Percentiles rank a stretch among this genome's conserved stretches.
phyloP scores from a whole-genome alignment of 306 rosid genomes.

The Mimosa pudica region DNA sequence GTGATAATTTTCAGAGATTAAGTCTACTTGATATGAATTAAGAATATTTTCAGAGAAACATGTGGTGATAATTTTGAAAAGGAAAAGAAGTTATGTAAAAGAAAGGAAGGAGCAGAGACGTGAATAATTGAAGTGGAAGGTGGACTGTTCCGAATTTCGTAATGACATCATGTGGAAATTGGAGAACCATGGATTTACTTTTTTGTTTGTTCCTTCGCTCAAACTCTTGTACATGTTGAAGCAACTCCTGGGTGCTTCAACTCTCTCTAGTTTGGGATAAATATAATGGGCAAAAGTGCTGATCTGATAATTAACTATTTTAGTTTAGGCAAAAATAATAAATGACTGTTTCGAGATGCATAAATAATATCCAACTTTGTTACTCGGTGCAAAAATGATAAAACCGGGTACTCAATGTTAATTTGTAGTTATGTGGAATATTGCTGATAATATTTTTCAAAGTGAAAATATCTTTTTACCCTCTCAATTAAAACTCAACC shows the following conservation, averaged over 20 bases:
- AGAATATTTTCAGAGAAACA: slow-evolving; percentile 7
- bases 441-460: too few species aligned
- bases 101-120: slow-evolving; percentile 6
- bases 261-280: not conserved
- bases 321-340: too few species aligned
- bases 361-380: too few species aligned
- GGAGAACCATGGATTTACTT: not conserved
- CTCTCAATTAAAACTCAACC: too few species aligned
- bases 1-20: not conserved
- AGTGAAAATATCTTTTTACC: too few species aligned
- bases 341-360: too few species aligned
- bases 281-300: too few species aligned
- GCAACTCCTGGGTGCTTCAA: not conserved
- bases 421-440: too few species aligned
- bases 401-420: too few species aligned
- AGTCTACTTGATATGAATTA: not conserved
- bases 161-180: not conserved
- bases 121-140: slow-evolving; percentile 31
- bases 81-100: slow-evolving; percentile 16
- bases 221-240: not conserved
- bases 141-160: not conserved
- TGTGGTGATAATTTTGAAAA: slow-evolving; percentile 22
- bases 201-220: not conserved
- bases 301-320: too few species aligned
- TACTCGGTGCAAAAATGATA: too few species aligned